Evolutionary conservation across 768 basidiomycete genomes (phyloP), one percentile per base, ranked within the genome.

Genomic region (Favolaschia claudopus): DNA sequence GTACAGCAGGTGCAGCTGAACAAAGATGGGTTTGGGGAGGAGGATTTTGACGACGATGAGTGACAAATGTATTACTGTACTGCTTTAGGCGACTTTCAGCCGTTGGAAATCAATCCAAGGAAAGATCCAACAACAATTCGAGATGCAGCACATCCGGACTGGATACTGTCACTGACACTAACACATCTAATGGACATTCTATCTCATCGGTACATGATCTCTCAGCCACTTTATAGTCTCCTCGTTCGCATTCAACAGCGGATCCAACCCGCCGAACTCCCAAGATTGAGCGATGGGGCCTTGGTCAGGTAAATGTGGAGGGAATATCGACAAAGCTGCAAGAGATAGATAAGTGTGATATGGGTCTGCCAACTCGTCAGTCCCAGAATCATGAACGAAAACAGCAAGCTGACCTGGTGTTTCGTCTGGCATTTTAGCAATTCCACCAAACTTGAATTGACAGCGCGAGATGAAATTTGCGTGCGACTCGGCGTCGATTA

Each of bases 281-380:
- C 90, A 91, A 24, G 84, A 76, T 42, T 63, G 63, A 15, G 71
- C 44, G 14, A 73, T 64, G 5, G 64, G 36, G 29, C 69, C 71
- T 34, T 69, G 74, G 12, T 69, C 74, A 12, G 73, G 72, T 28
- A 66, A 48, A 5, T 68, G 69, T n/a, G 83, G 82, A 29, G 85
- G 77, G 72, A 83, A 85, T 68, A 96, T 81, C 2, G 93, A 80
- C 19, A 96, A 67, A 0, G 92, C 89, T 0, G 96, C 95, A 32
- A 97, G 76, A 2, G 93, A 87, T 28, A 98, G 79, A 71, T 98
- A 99, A 0, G 96, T 97, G 67, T 99, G 96, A 69, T 94, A 96
- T 0, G 96, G 95, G 77, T 99, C 96, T 91, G 67, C 22, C 29
- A 59, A 38, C 27, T 15, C 19, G 27, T 39, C 38, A 43, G 19